These are phyloP conservation scores for Pseudocercospora musae DNA, from an alignment of 2,329 filamentous ascomycete genomes.

Conservation along the genomic window DNA sequence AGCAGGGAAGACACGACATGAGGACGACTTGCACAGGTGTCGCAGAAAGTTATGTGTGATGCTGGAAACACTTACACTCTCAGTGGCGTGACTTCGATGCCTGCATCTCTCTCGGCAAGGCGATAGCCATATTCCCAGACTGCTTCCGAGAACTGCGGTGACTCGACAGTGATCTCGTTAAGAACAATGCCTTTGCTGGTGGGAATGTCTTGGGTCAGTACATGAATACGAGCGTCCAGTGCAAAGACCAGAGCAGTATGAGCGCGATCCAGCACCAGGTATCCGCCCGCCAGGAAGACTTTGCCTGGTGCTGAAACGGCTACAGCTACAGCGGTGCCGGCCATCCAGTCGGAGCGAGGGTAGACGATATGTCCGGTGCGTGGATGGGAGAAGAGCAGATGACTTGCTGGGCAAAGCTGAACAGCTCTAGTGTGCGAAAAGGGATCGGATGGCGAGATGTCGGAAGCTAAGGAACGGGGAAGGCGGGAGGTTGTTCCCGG, in stretches of 20 bases:
- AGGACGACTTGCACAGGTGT: background rate
- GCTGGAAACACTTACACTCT: slow-evolving; percentile 60
- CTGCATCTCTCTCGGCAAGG: slow-evolving; percentile 66
- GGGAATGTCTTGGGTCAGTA: slow-evolving; percentile 54
- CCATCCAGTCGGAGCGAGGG: slow-evolving; percentile 17
- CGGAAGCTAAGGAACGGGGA: background rate
- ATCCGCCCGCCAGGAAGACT: slow-evolving; percentile 90
- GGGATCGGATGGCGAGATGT: background rate
- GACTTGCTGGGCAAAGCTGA: background rate
- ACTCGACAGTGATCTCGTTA: slow-evolving; percentile 77
- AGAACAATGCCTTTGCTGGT: slow-evolving; percentile 60
- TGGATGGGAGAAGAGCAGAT: slow-evolving; percentile 8
- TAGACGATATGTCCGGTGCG: slow-evolving; percentile 9
- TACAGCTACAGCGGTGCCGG: slow-evolving; percentile 31
- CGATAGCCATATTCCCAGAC: slow-evolving; percentile 85
- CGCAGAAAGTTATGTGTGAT: background rate
- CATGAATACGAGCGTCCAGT: slow-evolving; percentile 62
- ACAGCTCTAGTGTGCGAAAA: background rate
- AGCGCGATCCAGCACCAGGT: slow-evolving; percentile 83
- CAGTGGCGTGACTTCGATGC: slow-evolving; percentile 75
- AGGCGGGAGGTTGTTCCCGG: background rate
- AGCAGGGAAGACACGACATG: background rate
- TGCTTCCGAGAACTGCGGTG: slow-evolving; percentile 85
- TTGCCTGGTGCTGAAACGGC: slow-evolving; percentile 88
- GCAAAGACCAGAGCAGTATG: slow-evolving; percentile 74